Conservation (phyloP, 208 protist genomes). For the Endotrypanum monterogeii region DNA sequence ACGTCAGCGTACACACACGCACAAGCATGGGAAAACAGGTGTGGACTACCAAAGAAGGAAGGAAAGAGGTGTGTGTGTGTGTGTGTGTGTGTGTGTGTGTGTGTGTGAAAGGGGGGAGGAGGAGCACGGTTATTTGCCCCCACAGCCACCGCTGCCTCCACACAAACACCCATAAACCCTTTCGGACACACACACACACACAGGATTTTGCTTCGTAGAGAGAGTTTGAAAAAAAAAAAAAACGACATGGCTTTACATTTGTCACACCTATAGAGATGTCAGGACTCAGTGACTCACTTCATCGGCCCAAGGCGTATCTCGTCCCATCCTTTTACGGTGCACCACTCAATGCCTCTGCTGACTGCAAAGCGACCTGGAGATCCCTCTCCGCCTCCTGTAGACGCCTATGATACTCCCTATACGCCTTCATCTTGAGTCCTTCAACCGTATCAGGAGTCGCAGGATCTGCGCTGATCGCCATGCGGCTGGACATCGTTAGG, state of each 20-base stretch:
- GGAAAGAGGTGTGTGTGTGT: no score
- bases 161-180: neutral
- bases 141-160: neutral
- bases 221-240: neutral
- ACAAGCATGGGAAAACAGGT: neutral
- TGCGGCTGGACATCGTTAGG: neutral
- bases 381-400: slow-evolving; percentile 32
- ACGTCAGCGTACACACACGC: neutral
- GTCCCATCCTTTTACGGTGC: neutral
- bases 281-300: neutral
- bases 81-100: no score
- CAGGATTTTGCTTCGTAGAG: neutral
- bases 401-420: slow-evolving; percentile 23
- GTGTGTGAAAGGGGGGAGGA: neutral
- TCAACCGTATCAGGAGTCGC: slow-evolving; percentile 12
- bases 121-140: neutral
- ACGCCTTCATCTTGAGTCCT: slow-evolving; percentile 31
- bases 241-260: neutral
- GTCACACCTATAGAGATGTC: neutral
- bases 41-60: no score
- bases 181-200: neutral
- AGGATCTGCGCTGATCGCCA: neutral
- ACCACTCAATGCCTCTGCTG: slow-evolving; percentile 14
- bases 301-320: neutral
- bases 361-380: slow-evolving; percentile 18